These are phyloP conservation scores for Puccinia triticina DNA, from an alignment of 1,284 basidiomycete genomes.

Conservation along the genomic window DNA sequence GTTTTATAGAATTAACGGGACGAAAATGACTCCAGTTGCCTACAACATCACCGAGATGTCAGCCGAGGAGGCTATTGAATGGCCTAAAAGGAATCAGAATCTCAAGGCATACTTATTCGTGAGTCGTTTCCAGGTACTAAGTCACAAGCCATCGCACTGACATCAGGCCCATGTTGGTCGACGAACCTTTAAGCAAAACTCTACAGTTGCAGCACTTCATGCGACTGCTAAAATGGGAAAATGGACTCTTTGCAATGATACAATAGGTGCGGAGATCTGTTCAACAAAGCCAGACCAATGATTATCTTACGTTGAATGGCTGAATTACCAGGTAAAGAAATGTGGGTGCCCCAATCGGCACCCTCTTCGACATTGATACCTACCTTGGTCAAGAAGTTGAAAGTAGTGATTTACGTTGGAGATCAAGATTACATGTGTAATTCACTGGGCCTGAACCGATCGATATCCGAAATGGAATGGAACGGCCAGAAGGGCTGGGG, in stretches of 20 bases:
- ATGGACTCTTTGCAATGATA: slow-evolving; percentile 83
- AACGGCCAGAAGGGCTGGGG: slow-evolving; percentile 66
- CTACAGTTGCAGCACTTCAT: slow-evolving; percentile 82
- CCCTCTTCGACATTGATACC: slow-evolving; percentile 80
- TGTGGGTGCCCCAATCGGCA: slow-evolving; percentile 63
- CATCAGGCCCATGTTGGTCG: neutral
- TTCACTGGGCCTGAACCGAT: slow-evolving; percentile 30
- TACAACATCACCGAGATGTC: slow-evolving; percentile 40
- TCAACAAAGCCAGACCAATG: neutral
- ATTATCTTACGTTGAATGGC: neutral
- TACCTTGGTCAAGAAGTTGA: slow-evolving; percentile 74
- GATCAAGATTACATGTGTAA: slow-evolving; percentile 92
- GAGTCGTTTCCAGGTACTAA: neutral
- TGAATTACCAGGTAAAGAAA: slow-evolving; percentile 15
- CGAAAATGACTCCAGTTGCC: slow-evolving; percentile 23
- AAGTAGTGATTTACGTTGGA: slow-evolving; percentile 85
- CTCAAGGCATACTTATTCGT: slow-evolving; percentile 77
- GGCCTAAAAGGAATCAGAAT: slow-evolving; percentile 84
- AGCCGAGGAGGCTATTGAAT: slow-evolving; percentile 65
- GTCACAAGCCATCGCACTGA: neutral
- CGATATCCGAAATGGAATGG: slow-evolving; percentile 35
- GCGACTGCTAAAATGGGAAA: slow-evolving; percentile 73
- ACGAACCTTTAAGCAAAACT: slow-evolving; percentile 61
- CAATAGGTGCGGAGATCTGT: slow-evolving; percentile 67
- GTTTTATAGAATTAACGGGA: slow-evolving; percentile 18